Conservation (phyloP, 2,329 filamentous ascomycete species). For the Herpomyces periplanetae region DNA sequence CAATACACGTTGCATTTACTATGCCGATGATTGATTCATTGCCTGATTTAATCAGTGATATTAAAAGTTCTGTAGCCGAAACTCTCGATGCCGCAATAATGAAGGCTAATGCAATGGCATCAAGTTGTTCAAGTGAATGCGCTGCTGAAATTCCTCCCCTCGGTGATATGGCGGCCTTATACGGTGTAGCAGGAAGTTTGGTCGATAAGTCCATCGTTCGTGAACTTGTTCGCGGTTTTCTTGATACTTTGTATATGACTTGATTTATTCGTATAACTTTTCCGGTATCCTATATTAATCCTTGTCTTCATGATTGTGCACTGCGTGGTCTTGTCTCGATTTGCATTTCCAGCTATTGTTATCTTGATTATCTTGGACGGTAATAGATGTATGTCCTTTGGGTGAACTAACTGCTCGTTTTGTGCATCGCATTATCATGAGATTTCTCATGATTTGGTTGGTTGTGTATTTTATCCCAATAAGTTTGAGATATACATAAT, state of each 20-base stretch:
- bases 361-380: no score
- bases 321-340: no score
- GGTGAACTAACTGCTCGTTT: no score
- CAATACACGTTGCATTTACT: slow-evolving; percentile 76
- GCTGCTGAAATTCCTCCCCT: slow-evolving; percentile 3
- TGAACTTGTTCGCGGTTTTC: slow-evolving; percentile 53
- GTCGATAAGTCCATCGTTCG: slow-evolving; percentile 86
- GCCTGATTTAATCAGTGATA: slow-evolving; percentile 34
- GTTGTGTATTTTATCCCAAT: no score
- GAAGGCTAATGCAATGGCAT: slow-evolving; percentile 42
- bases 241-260: slow-evolving; percentile 70
- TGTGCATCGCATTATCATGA: no score
- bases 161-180: slow-evolving; percentile 51
- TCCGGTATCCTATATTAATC: no score
- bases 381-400: no score
- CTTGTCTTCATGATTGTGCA: no score
- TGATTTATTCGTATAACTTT: no score
- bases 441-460: no score
- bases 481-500: no score
- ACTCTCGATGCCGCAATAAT: slow-evolving; percentile 12
- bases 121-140: slow-evolving; percentile 26
- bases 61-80: slow-evolving; percentile 13
- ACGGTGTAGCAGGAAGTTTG: slow-evolving; percentile 71
- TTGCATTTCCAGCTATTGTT: no score
- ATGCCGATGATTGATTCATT: slow-evolving; percentile 43